Base-by-base conservation (phyloP, 2,329 filamentous ascomycete genomes). In the Aspergillus niger region DNA sequence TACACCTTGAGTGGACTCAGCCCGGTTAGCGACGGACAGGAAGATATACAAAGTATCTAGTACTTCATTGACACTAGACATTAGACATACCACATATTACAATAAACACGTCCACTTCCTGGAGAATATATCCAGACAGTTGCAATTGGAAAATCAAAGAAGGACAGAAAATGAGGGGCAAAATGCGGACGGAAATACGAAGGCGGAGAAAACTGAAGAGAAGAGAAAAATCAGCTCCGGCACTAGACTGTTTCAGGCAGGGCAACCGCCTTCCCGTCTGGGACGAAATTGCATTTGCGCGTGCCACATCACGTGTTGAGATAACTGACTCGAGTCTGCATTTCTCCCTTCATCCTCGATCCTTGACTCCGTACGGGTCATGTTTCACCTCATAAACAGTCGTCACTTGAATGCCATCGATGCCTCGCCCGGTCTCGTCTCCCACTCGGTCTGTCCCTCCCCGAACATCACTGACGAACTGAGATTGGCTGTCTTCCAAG, bases 371-470 rank as follows among this genome's bases (percentile, higher is more conserved):
- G 3, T 20, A 10, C 17, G 6, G n/a, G 10, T 43, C 39, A 11
- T 22, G 41, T 20, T 24, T 24, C 6, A 69, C 66, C 50, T 67
- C 64, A 60, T 67, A 69, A n/a, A 59, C 55, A 1, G 64, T 67
- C 2, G 65, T 67, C 24, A 69, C 64, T 28, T 66, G 63, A 50
- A 69, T 67, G 2, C 63, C 66, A 3, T 57, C 24, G 51, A 60
- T 43, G 10, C 5, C 10, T 22, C 57, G 28, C 22, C 62, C 64
- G 11, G 10, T n/a, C 58, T 65, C 62, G 36, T 62, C 57, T 5
- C 62, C 65, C 38, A 53, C 38, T 41, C 59, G 49, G 26, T 41
- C 50, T 8, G 8, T n/a, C 15, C 59, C 64, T 3, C 52, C 61
- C 24, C 49, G 52, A 5, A 54, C 58, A 17, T 60, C 55, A 20